Conservation (phyloP, 768 basidiomycete species). For the Cystobasidium ongulense region DNA sequence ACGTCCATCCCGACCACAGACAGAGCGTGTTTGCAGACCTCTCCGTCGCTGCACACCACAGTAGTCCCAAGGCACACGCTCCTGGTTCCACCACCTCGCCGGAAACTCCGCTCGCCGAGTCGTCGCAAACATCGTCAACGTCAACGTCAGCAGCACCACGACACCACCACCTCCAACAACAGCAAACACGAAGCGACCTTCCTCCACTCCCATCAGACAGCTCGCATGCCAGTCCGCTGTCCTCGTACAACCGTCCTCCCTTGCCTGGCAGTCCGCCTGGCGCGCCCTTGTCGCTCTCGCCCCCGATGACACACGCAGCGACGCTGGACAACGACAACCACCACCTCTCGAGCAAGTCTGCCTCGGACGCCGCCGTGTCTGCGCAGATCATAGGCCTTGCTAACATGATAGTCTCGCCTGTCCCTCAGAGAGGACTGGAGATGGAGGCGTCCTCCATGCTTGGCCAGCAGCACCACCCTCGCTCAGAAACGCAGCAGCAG, state of each 20-base stretch:
- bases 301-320: conserved; percentile 65
- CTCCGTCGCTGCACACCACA: background rate
- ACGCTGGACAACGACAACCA: conserved; percentile 95
- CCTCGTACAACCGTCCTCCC: background rate
- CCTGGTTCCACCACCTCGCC: background rate
- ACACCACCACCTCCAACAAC: background rate
- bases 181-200: background rate
- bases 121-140: too few relatives aligned
- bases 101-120: too few relatives aligned
- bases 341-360: conserved; percentile 75
- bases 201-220: background rate
- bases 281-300: conserved; percentile 78
- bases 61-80: background rate
- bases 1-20: background rate
- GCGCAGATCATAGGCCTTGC: background rate
- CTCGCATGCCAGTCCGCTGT: background rate
- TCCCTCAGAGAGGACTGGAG: conserved; percentile 9
- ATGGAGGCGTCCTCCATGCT: background rate
- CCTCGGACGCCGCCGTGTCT: background rate
- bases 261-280: background rate
- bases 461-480: background rate
- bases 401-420: conserved; percentile 11
- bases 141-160: background rate
- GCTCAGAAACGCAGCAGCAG: background rate
- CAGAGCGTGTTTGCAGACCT: background rate